phyloP scores from a whole-genome alignment of 2,329 filamentous ascomycete species.

The Ilyonectria destructans region DNA sequence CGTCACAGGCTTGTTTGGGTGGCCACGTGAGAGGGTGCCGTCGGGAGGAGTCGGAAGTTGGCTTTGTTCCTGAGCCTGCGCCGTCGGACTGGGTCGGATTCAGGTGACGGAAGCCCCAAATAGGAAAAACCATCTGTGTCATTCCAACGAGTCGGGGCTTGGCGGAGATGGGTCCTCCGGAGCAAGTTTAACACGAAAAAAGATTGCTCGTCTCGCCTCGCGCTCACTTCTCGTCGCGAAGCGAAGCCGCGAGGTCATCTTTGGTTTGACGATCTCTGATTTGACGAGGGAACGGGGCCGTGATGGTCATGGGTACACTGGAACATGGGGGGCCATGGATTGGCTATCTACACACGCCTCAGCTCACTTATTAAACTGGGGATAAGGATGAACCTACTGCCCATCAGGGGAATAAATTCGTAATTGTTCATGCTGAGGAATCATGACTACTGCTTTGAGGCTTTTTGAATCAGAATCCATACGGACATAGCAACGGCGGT shows the following conservation, averaged over 20 bases:
- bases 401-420: constrained; percentile 1
- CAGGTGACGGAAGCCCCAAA: constrained; percentile 16
- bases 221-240: not conserved
- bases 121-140: not conserved
- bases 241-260: constrained; percentile 15
- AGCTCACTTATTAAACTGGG: constrained; percentile 9
- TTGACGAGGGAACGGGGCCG: constrained; percentile 6
- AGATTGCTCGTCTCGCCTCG: not conserved
- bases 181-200: constrained; percentile 15
- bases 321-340: constrained; percentile 12
- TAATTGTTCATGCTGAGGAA: not conserved
- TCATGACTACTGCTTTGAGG: not conserved
- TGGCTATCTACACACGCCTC: constrained; percentile 9
- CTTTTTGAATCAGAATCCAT: not conserved
- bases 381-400: not conserved
- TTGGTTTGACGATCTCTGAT: not conserved
- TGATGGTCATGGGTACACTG: constrained; percentile 11
- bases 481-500: not conserved
- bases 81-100: constrained; percentile 15
- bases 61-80: constrained; percentile 9
- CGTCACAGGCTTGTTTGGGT: constrained; percentile 4
- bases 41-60: constrained; percentile 46
- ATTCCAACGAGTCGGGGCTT: not conserved
- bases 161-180: not conserved
- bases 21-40: constrained; percentile 41